Conservation (phyloP, 176 grass and related monocot species). For the Paspalum notatum region DNA sequence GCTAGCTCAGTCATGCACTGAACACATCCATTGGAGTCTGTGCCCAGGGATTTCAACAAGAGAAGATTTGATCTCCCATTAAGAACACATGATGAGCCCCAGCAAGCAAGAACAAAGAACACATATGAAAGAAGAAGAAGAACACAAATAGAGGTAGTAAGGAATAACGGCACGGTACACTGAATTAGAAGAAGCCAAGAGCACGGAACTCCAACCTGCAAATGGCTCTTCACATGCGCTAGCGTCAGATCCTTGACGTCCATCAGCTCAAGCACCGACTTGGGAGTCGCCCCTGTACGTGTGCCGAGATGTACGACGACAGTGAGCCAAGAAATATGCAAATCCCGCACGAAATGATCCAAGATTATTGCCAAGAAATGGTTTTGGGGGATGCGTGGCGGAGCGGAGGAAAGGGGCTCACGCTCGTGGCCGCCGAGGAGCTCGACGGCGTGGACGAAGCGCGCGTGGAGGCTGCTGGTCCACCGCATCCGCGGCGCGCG, state of each 20-base stretch:
- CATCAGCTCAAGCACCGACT: constrained; percentile 95
- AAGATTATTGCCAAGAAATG: neutral
- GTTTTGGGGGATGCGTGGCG: neutral
- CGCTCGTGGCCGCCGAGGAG: constrained; percentile 93
- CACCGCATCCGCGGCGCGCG: constrained; percentile 91
- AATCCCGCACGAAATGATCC: constrained; percentile 21
- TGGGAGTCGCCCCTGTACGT: constrained; percentile 74
- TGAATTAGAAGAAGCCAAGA: neutral
- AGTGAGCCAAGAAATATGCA: neutral
- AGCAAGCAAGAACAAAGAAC: constrained; percentile 20
- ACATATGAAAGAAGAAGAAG: neutral
- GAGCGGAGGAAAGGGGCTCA: neutral
- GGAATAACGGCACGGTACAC: constrained; percentile 9
- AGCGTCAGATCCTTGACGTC: constrained; percentile 96
- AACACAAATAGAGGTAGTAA: neutral
- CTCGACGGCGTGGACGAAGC: constrained; percentile 89
- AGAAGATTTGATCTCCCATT: constrained; percentile 24
- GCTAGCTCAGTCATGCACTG: neutral
- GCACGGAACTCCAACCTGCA: constrained; percentile 69
- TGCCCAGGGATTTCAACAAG: constrained; percentile 8
- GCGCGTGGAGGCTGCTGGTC: constrained; percentile 80
- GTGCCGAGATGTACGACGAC: neutral
- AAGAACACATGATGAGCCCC: neutral
- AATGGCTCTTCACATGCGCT: constrained; percentile 95
- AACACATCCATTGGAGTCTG: constrained; percentile 30